Conservation (phyloP, 1,139 yeast genomes). For the Arxiozyma bovina region DNA sequence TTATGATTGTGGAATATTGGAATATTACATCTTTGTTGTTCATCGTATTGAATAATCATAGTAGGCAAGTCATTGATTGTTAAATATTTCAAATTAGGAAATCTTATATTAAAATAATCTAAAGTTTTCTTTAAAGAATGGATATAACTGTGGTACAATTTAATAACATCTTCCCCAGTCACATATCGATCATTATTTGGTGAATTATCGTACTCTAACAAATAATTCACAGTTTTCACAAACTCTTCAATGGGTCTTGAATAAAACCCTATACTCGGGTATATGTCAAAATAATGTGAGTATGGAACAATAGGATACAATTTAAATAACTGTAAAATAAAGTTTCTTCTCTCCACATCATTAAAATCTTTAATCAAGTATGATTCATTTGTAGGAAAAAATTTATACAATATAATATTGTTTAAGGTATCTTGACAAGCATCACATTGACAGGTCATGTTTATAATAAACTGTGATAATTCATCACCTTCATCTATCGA, state of each 20-base stretch:
- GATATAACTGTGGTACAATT: conserved; percentile 22
- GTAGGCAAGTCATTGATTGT: conserved; percentile 27
- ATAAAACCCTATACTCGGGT: conserved; percentile 24
- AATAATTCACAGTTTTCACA: conserved; percentile 15
- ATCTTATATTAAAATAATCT: conserved; percentile 19
- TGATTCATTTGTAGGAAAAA: conserved; percentile 19
- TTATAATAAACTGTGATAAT: conserved; percentile 16
- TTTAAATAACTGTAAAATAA: conserved; percentile 22
- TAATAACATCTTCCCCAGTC: conserved; percentile 15
- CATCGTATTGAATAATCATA: conserved; percentile 19
- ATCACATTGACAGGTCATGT: conserved; percentile 22
- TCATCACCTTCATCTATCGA: conserved; percentile 16
- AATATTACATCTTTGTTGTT: conserved; percentile 22
- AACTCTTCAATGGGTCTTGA: conserved; percentile 18
- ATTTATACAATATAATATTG: conserved; percentile 18
- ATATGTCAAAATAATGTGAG: conserved; percentile 17
- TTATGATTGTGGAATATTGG: conserved; percentile 21
- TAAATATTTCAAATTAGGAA: conserved; percentile 20
- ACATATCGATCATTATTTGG: conserved; percentile 6
- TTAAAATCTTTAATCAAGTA: conserved; percentile 14
- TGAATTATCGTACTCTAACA: conserved; percentile 6
- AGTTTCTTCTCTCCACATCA: conserved; percentile 20
- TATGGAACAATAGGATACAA: conserved; percentile 27
- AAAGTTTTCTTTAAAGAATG: conserved; percentile 26
- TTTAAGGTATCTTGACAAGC: conserved; percentile 18